Evolutionary conservation across 768 basidiomycete genomes (phyloP).

Genomic region (Suillus brevipes): DNA sequence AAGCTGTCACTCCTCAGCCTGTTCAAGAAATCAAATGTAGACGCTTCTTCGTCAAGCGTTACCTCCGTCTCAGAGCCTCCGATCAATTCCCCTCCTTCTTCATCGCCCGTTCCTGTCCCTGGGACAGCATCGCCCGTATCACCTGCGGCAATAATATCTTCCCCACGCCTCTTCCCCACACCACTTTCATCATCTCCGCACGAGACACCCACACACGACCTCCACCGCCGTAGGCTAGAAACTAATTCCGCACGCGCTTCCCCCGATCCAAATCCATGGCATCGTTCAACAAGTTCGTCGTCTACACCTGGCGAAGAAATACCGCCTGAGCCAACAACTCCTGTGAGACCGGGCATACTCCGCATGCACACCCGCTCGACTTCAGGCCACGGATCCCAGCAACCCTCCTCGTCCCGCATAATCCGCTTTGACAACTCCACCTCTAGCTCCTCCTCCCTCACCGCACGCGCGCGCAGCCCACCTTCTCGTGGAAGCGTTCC

Average conservation of each 20-base stretch:
- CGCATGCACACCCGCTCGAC: constrained; percentile 42
- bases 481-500: constrained; percentile 19
- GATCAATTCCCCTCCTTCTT: constrained; percentile 27
- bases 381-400: constrained; percentile 31
- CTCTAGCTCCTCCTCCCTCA: constrained; percentile 21
- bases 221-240: constrained; percentile 24
- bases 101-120: constrained; percentile 24
- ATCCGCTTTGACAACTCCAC: constrained; percentile 37
- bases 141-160: constrained; percentile 26
- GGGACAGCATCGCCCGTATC: constrained; percentile 21
- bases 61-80: constrained; percentile 31
- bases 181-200: constrained; percentile 32
- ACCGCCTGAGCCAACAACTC: constrained; percentile 26
- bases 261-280: constrained; percentile 34
- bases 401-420: constrained; percentile 26
- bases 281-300: constrained; percentile 33
- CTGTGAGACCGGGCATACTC: constrained; percentile 38
- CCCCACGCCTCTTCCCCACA: constrained; percentile 25
- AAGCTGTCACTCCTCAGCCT: constrained; percentile 76
- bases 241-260: constrained; percentile 33
- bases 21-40: constrained; percentile 61
- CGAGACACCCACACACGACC: constrained; percentile 22
- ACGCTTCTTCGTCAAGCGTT: constrained; percentile 37
- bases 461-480: constrained; percentile 31
- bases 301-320: constrained; percentile 26